Conservation (phyloP, 78 protist species). For the Dictyostelium purpureum region DNA sequence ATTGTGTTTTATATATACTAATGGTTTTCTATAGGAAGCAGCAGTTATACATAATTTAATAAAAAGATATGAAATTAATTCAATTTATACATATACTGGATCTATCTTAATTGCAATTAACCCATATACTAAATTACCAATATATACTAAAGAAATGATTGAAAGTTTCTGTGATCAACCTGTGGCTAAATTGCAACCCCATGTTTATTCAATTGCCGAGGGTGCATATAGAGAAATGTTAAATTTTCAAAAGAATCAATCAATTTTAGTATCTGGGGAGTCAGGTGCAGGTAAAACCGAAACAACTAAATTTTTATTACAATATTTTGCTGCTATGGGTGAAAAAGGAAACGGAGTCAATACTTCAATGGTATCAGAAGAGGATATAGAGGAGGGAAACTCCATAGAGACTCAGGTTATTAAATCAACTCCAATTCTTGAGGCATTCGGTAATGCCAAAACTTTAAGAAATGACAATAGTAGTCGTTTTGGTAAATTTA, state of each 20-base stretch:
- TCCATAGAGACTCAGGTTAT: conserved; percentile 69
- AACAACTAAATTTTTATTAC: conserved; percentile 65
- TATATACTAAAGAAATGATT: conserved; percentile 80
- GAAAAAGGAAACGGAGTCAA: conserved; percentile 27
- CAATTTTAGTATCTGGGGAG: conserved; percentile 82
- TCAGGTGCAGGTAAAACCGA: conserved; percentile 88
- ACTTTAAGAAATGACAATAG: conserved; percentile 95
- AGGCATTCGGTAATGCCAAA: conserved; percentile 97
- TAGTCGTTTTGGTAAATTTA: conserved; percentile 72
- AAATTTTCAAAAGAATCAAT: conserved; percentile 65
- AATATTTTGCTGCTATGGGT: conserved; percentile 87
- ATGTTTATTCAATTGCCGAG: conserved; percentile 85
- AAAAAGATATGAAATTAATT: conserved; percentile 73
- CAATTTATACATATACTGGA: conserved; percentile 84
- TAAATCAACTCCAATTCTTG: conserved; percentile 90
- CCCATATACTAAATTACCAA: conserved; percentile 54
- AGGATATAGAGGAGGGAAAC: conserved; percentile 12
- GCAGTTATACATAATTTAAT: conserved; percentile 87
- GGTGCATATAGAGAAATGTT: conserved; percentile 74
- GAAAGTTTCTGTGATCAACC: conserved; percentile 74
- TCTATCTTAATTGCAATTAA: conserved; percentile 77
- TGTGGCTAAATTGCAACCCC: conserved; percentile 72
- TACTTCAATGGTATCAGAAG: not conserved
- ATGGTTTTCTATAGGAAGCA: conserved; percentile 25
- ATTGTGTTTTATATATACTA: not conserved